phyloP scores from a whole-genome alignment of 2,329 filamentous ascomycete species.

The Pseudogymnoascus sp. region DNA sequence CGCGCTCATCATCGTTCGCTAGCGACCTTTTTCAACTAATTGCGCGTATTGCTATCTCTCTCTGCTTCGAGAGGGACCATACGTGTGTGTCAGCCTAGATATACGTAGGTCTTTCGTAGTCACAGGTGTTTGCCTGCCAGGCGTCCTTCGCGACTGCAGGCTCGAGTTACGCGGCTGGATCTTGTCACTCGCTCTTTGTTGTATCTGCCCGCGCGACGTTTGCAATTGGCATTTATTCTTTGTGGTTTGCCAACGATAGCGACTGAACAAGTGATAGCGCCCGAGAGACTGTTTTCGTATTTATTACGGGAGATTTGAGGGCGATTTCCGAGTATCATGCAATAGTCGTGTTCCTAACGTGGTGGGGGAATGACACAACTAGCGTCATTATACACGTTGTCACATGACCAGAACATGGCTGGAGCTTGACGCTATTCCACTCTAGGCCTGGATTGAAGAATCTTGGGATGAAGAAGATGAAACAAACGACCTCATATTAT shows the following conservation, averaged over 20 bases:
- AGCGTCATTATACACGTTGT: constrained; percentile 6
- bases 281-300: background rate
- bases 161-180: background rate
- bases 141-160: background rate
- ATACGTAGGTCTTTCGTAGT: background rate
- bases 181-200: background rate
- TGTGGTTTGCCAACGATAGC: background rate
- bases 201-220: background rate
- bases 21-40: background rate
- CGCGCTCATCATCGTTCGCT: constrained; percentile 19
- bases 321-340: background rate
- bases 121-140: background rate
- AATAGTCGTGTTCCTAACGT: constrained; percentile 2
- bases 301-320: background rate
- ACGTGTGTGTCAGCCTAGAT: background rate
- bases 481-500: background rate
- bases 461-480: background rate
- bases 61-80: constrained; percentile 2
- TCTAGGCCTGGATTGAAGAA: constrained; percentile 1
- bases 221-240: background rate
- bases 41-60: constrained; percentile 5
- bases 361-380: constrained; percentile 5
- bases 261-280: background rate
- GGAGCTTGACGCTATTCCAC: background rate
- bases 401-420: constrained; percentile 1